phyloP scores from a whole-genome alignment of 768 basidiomycete species.

The Gloeopeniophorella convolvens region DNA sequence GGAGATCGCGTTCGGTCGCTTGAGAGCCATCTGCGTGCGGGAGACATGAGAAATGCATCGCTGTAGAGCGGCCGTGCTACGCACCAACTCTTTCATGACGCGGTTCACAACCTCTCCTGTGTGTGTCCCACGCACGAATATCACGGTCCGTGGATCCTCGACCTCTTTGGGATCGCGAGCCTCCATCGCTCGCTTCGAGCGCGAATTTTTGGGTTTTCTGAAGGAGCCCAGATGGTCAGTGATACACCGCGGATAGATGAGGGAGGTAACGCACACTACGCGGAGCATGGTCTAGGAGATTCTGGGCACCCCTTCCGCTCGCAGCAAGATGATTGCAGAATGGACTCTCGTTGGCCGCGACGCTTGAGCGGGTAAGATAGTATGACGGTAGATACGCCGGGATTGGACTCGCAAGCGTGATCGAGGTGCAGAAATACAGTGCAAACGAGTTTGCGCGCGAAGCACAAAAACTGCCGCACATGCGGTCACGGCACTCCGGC shows the following conservation, averaged over 20 bases:
- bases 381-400: neutral
- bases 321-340: neutral
- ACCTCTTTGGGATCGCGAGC: conserved; percentile 85
- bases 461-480: too few species aligned
- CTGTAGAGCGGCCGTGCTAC: conserved; percentile 29
- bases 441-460: too few species aligned
- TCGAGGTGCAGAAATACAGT: too few species aligned
- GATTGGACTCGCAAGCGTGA: too few species aligned
- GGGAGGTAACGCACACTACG: conserved; percentile 11
- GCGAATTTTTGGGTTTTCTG: conserved; percentile 93
- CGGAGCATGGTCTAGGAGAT: conserved; percentile 12
- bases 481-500: too few species aligned
- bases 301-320: neutral
- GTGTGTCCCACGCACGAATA: conserved; percentile 88
- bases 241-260: neutral
- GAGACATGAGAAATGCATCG: neutral
- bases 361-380: too few species aligned
- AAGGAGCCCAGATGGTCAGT: neutral
- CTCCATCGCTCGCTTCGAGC: conserved; percentile 84
- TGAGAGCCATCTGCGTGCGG: conserved; percentile 74
- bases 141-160: conserved; percentile 78
- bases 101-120: conserved; percentile 72
- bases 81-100: conserved; percentile 86
- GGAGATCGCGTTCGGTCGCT: conserved; percentile 83
- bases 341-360: neutral